Percentiles rank a stretch among this genome's conserved stretches.
These are phyloP conservation scores for Przewalskia tangutica DNA, from an alignment of 257 asterid species.

Conservation along the genomic window DNA sequence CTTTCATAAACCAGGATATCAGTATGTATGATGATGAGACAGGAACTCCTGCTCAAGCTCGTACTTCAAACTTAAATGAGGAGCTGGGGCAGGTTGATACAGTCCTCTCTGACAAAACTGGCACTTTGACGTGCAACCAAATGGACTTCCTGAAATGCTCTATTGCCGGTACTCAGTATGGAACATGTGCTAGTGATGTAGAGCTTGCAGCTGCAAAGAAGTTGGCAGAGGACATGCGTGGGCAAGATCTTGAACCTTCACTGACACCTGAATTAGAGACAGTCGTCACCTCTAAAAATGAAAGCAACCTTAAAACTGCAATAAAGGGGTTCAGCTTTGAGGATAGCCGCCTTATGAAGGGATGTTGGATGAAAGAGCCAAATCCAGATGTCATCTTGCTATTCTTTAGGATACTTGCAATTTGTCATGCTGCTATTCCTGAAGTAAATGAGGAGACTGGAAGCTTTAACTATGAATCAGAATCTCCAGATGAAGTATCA, in stretches of 20 bases:
- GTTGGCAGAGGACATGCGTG: constrained; percentile 74
- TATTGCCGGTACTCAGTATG: constrained; percentile 72
- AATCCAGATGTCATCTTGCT: constrained; percentile 47
- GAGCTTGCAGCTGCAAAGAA: constrained; percentile 89
- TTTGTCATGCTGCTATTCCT: constrained; percentile 94
- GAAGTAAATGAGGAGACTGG: constrained; percentile 78
- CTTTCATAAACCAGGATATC: constrained; percentile 76
- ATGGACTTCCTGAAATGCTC: constrained; percentile 98
- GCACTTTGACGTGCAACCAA: constrained; percentile 92
- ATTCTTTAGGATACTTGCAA: constrained; percentile 66
- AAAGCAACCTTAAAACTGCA: constrained; percentile 25
- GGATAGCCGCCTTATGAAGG: constrained; percentile 74
- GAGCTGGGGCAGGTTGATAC: constrained; percentile 92
- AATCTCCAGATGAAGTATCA: constrained; percentile 89
- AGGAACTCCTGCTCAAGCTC: constrained; percentile 92
- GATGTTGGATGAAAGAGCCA: constrained; percentile 74
- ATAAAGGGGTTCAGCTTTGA: constrained; percentile 88
- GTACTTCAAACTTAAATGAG: constrained; percentile 91
- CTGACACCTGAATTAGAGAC: constrained; percentile 35
- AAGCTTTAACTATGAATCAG: constrained; percentile 64
- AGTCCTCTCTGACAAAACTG: constrained; percentile 89
- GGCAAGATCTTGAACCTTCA: constrained; percentile 29
- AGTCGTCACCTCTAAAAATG: constrained; percentile 54
- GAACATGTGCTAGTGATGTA: constrained; percentile 74
- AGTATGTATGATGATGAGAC: constrained; percentile 82